Evolutionary conservation across 768 basidiomycete genomes (phyloP).

Genomic region (Tricholoma matsutake): DNA sequence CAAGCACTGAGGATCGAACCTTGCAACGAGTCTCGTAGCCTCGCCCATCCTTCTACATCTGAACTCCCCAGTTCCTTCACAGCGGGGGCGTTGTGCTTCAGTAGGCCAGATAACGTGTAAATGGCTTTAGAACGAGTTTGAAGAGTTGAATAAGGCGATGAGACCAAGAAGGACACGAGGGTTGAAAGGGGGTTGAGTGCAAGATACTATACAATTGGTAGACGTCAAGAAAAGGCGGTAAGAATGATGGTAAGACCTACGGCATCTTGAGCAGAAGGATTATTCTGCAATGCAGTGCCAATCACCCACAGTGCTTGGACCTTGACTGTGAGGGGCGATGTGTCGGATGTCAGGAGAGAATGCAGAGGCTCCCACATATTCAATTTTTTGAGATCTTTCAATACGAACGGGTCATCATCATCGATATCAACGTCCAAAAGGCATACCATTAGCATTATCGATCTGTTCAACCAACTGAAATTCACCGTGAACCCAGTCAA

Average conservation of each 20-base stretch:
- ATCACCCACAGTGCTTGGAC: constrained; percentile 79
- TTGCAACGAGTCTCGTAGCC: constrained; percentile 55
- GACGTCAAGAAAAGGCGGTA: background rate
- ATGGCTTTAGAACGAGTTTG: constrained; percentile 74
- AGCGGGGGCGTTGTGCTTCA: constrained; percentile 76
- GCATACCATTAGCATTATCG: constrained; percentile 87
- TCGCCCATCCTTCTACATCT: constrained; percentile 59
- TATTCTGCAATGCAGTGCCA: constrained; percentile 89
- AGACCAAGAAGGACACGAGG: constrained; percentile 58
- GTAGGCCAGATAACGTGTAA: constrained; percentile 72
- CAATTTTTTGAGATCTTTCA: constrained; percentile 67
- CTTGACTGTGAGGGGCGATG: constrained; percentile 58
- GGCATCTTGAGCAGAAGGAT: constrained; percentile 75
- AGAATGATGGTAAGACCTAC: constrained; percentile 38
- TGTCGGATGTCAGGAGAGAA: constrained; percentile 50
- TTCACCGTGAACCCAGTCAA: background rate
- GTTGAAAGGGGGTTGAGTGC: constrained; percentile 61
- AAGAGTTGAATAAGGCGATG: constrained; percentile 45
- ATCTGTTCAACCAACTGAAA: constrained; percentile 79
- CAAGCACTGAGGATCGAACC: constrained; percentile 34
- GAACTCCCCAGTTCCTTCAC: constrained; percentile 47
- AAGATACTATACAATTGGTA: constrained; percentile 46
- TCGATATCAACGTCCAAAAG: constrained; percentile 4
- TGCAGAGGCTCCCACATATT: constrained; percentile 80
- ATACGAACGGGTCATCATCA: background rate